These are phyloP conservation scores for Solanum appendiculatum DNA, from an alignment of 257 asterid species.

Conservation along the genomic window DNA sequence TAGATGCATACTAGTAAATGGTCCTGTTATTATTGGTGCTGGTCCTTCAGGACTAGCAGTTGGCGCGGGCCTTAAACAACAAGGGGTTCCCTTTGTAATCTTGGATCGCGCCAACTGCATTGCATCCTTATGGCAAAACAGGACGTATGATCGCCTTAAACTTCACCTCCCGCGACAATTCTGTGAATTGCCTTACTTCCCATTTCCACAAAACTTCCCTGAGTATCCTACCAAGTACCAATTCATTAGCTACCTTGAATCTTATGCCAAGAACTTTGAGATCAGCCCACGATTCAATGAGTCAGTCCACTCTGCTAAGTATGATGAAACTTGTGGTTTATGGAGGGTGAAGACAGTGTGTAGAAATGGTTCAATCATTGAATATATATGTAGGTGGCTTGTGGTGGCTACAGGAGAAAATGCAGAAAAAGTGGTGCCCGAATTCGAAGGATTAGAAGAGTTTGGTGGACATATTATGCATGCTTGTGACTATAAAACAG, in stretches of 20 bases:
- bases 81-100: slow-evolving; percentile 75
- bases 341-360: slow-evolving; percentile 54
- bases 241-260: slow-evolving; percentile 63
- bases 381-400: slow-evolving; percentile 76
- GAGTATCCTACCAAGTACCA: slow-evolving; percentile 64
- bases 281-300: slow-evolving; percentile 65
- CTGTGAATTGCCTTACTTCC: slow-evolving; percentile 66
- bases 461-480: slow-evolving; percentile 56
- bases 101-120: slow-evolving; percentile 84
- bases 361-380: slow-evolving; percentile 13
- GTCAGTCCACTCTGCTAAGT: slow-evolving; percentile 46
- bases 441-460: slow-evolving; percentile 41
- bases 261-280: slow-evolving; percentile 43
- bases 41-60: slow-evolving; percentile 93
- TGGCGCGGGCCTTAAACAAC: slow-evolving; percentile 63
- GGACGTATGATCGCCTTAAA: slow-evolving; percentile 77
- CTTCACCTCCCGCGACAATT: slow-evolving; percentile 83
- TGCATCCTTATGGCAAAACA: slow-evolving; percentile 80
- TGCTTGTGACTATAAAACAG: slow-evolving; percentile 85
- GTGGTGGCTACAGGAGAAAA: slow-evolving; percentile 93
- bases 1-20: slow-evolving; percentile 73
- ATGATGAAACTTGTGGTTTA: slow-evolving; percentile 59
- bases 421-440: slow-evolving; percentile 75
- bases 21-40: slow-evolving; percentile 84
- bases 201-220: slow-evolving; percentile 64